Conservation (phyloP, 805 yeast species). For the Myxozyma nipponensis region DNA sequence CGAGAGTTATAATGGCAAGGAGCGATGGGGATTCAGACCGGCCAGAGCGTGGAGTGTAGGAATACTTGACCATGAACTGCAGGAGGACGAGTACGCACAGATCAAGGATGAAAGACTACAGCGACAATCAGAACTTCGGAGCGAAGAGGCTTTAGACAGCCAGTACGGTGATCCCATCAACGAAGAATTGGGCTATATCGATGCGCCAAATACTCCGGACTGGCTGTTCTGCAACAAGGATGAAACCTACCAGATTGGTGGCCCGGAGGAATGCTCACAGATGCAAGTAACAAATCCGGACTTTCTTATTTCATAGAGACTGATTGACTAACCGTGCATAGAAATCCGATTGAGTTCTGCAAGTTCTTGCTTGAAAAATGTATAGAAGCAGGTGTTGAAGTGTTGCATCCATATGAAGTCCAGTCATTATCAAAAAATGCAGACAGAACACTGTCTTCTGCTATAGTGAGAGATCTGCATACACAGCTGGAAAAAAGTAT, state of each 20-base stretch:
- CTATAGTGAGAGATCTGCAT: conserved; percentile 10
- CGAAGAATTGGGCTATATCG: neutral
- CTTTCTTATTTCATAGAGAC: neutral
- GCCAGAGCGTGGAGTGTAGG: conserved; percentile 27
- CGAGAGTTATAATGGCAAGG: conserved; percentile 18
- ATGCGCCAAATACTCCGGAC: conserved; percentile 19
- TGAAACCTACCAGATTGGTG: conserved; percentile 18
- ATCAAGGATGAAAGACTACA: conserved; percentile 8
- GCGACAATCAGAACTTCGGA: conserved; percentile 1
- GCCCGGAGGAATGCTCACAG: conserved; percentile 23
- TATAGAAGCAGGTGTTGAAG: conserved; percentile 18
- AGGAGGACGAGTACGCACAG: conserved; percentile 5
- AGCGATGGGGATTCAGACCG: conserved; percentile 26
- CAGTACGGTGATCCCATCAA: neutral
- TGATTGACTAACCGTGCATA: neutral
- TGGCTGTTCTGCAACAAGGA: conserved; percentile 24
- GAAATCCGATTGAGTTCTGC: conserved; percentile 24
- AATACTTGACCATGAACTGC: neutral
- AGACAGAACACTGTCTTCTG: conserved; percentile 7
- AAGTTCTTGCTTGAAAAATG: conserved; percentile 21
- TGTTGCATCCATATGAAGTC: conserved; percentile 20
- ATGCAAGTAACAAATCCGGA: conserved; percentile 9
- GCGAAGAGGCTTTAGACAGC: neutral
- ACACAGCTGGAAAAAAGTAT: conserved; percentile 5
- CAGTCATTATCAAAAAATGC: conserved; percentile 1